These are phyloP conservation scores for Dictyostelium citrinum DNA, from an alignment of 78 protist species.

Conservation along the genomic window DNA sequence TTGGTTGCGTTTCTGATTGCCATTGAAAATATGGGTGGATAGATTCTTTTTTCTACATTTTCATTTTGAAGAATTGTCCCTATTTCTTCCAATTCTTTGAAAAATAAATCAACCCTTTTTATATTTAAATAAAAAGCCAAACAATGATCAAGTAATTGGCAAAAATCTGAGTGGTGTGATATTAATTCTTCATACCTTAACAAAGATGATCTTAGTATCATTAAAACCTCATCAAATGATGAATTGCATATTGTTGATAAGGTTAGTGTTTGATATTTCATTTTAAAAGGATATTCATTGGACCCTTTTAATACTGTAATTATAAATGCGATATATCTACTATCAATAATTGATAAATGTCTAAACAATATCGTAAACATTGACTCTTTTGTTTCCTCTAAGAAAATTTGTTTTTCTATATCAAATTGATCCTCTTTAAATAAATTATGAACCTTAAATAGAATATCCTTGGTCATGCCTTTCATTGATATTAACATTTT, in stretches of 20 bases:
- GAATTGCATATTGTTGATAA: neutral
- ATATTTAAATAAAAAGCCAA: neutral
- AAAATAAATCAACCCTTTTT: neutral
- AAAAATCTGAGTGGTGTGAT: neutral
- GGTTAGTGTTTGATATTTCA: neutral
- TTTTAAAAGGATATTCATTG: neutral
- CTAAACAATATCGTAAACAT: neutral
- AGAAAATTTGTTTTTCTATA: neutral
- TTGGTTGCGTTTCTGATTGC: neutral
- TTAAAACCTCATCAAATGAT: neutral
- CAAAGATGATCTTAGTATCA: neutral
- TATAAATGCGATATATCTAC: neutral
- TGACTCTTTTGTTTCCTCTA: neutral
- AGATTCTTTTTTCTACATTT: neutral
- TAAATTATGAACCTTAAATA: neutral
- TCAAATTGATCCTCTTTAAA: neutral
- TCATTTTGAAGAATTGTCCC: neutral
- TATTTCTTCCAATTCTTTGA: neutral
- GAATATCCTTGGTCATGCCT: neutral
- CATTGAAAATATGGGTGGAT: neutral
- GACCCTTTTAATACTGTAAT: neutral
- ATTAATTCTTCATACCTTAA: neutral
- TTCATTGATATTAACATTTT: neutral
- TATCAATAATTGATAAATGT: neutral
- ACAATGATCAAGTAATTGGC: neutral